Conservation (phyloP, 2,329 filamentous ascomycete genomes). For the Aureobasidium musti region DNA sequence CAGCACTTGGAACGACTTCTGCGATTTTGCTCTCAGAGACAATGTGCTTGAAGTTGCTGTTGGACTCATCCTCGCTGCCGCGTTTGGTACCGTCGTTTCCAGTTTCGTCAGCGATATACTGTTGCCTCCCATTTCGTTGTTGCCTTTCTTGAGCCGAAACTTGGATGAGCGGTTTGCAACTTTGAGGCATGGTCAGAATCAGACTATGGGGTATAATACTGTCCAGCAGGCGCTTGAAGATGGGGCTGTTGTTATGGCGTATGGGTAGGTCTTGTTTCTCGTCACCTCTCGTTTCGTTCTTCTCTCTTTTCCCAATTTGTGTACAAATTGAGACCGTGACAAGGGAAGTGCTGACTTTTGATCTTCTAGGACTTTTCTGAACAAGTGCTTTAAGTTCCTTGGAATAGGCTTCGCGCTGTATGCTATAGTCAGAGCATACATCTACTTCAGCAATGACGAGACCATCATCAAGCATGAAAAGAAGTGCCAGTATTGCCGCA, state of each 20-base stretch:
- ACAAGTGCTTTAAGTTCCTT: conserved; percentile 65
- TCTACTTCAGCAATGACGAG: conserved; percentile 60
- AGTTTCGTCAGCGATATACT: conserved; percentile 71
- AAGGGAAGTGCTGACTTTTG: background rate
- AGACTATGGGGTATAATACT: conserved; percentile 66
- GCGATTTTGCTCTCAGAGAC: conserved; percentile 72
- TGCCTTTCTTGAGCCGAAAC: conserved; percentile 69
- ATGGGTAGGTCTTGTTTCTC: conserved; percentile 59
- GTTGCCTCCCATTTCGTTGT: conserved; percentile 67
- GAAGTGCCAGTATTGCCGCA: conserved; percentile 68
- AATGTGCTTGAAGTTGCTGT: conserved; percentile 76
- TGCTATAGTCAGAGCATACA: conserved; percentile 61
- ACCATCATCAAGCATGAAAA: conserved; percentile 70
- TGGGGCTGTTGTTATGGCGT: conserved; percentile 71
- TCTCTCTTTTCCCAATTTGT: background rate
- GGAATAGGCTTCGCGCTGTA: conserved; percentile 68
- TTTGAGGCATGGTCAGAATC: conserved; percentile 58
- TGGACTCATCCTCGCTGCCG: conserved; percentile 69
- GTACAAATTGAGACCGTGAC: no score
- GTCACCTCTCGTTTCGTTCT: background rate
- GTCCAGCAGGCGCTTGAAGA: conserved; percentile 68
- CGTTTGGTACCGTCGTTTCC: conserved; percentile 71
- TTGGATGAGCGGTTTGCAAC: conserved; percentile 74
- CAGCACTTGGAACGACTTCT: conserved; percentile 59
- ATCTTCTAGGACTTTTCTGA: conserved; percentile 54